phyloP scores from a whole-genome alignment of 768 basidiomycete species.

The Podaxis sp. region DNA sequence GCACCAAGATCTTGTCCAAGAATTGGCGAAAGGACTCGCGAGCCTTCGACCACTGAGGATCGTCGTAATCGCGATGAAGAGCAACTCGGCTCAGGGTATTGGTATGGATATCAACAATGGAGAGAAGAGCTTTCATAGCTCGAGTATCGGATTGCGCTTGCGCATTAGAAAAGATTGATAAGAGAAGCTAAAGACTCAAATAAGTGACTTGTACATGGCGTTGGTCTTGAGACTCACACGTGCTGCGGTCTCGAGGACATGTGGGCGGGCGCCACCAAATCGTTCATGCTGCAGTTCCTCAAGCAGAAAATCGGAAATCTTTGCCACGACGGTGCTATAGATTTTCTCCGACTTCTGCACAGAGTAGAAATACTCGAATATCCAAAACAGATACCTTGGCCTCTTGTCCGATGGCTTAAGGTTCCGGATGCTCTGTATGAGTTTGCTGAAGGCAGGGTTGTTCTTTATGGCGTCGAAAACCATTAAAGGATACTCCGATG shows the following conservation, averaged over 20 bases:
- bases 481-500: constrained; percentile 70
- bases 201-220: neutral
- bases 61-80: constrained; percentile 31
- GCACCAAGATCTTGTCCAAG: constrained; percentile 27
- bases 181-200: constrained; percentile 28
- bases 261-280: constrained; percentile 56
- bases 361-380: constrained; percentile 60
- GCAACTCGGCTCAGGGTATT: constrained; percentile 36
- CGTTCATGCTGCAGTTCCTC: constrained; percentile 81
- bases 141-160: constrained; percentile 20
- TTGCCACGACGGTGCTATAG: constrained; percentile 70
- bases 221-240: constrained; percentile 48
- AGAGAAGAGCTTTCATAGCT: constrained; percentile 24
- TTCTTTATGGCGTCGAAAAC: constrained; percentile 84
- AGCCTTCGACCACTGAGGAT: constrained; percentile 33
- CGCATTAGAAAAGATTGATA: constrained; percentile 25
- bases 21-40: constrained; percentile 34
- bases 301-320: constrained; percentile 69
- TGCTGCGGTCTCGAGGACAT: constrained; percentile 57
- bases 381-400: constrained; percentile 61
- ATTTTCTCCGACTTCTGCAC: constrained; percentile 39
- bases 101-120: constrained; percentile 39
- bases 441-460: constrained; percentile 55
- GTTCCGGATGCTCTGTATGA: constrained; percentile 36
- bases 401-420: constrained; percentile 24